A percentile compares a stretch with the other conserved stretches of the same genome.
Evolutionary conservation across 2,329 filamentous ascomycete species (phyloP).

Genomic region (Amylocarpus encephaloides): DNA sequence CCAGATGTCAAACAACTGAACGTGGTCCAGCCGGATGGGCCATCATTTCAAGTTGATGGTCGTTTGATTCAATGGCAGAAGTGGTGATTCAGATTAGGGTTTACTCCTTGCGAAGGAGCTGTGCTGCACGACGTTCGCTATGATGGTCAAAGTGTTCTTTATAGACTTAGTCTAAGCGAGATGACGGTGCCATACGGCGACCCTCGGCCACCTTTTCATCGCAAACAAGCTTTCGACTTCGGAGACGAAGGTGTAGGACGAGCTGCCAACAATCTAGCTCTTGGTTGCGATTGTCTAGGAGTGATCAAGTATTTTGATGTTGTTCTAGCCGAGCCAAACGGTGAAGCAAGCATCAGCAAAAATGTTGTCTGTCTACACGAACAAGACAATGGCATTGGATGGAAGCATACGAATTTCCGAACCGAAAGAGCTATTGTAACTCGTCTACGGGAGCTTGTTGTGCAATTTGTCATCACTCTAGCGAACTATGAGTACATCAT

Average conservation of each 20-base stretch:
- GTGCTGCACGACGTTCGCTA: slow-evolving; percentile 56
- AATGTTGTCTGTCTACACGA: slow-evolving; percentile 66
- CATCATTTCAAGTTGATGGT: slow-evolving; percentile 49
- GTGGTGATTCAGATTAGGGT: slow-evolving; percentile 57
- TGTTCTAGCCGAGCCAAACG: slow-evolving; percentile 46
- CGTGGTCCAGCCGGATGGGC: slow-evolving; percentile 56
- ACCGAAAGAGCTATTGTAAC: slow-evolving; percentile 56
- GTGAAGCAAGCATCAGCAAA: slow-evolving; percentile 44
- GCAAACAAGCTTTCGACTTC: slow-evolving; percentile 65
- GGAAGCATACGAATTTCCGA: slow-evolving; percentile 66
- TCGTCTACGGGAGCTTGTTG: slow-evolving; percentile 54
- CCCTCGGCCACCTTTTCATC: slow-evolving; percentile 53
- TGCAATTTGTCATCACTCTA: slow-evolving; percentile 63
- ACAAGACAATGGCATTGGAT: slow-evolving; percentile 61
- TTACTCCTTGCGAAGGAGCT: slow-evolving; percentile 54
- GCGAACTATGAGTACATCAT: slow-evolving; percentile 69
- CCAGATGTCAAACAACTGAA: slow-evolving; percentile 53
- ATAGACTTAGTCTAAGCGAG: slow-evolving; percentile 52
- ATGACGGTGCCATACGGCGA: slow-evolving; percentile 61
- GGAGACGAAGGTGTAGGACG: slow-evolving; percentile 60
- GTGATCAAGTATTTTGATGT: slow-evolving; percentile 59
- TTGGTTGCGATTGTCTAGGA: slow-evolving; percentile 65
- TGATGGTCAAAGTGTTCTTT: slow-evolving; percentile 51
- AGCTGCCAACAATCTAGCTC: slow-evolving; percentile 57
- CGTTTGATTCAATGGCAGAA: slow-evolving; percentile 45